Base-by-base conservation (phyloP, 805 yeast species). In the Lipomyces oligophaga region DNA sequence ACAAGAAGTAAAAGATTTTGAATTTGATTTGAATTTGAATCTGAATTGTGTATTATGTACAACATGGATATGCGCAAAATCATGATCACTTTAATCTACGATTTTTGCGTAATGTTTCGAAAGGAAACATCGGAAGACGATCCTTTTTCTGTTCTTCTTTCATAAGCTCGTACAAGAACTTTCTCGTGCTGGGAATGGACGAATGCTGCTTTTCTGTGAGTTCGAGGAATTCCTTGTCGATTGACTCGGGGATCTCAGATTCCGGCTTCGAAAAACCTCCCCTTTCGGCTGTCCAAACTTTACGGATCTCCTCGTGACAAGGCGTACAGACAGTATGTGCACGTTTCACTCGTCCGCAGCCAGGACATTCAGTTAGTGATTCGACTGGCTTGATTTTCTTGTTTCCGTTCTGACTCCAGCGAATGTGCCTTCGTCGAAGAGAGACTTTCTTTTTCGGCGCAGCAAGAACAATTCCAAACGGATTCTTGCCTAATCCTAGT, bases 381-480 rank as follows among this genome's bases (percentile, higher is more conserved):
- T 80, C 77, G 55, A 85, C 73, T 41, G 81, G 80, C 64, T 85
- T 79, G 57, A 85, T 71, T 58, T 88, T 93, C 65, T 87, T 90
- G 47, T 79, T 75, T 8, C 85, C 94, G 3, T 90, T 86, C 5
- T 87, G 88, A 56, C 85, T 78, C 58, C 83, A 79, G 69, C 89
- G 80, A 63, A 78, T 82, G 67, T 97, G 81, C 61, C 85, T 84
- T 66, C 86, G 85, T 69, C 79, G 79, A 64, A 87, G 86, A 5
- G 97, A 87, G 1, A 80, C 80, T 67, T 88, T 89, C 78, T 89
- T 88, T 73, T 93, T 93, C 45, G 98, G 97, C 5, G 81, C 97
- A 4, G 98, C 98, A 57, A 73, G 72, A 43, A 86, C 70, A 25
- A 85, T 76, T n/a, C 94, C 95, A 55, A 80, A 45, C 10, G 45